Evolutionary conservation across 169 alveolate genomes (phyloP), one percentile per base, ranked within the genome.

Genomic region (Eimeria tenella): DNA sequence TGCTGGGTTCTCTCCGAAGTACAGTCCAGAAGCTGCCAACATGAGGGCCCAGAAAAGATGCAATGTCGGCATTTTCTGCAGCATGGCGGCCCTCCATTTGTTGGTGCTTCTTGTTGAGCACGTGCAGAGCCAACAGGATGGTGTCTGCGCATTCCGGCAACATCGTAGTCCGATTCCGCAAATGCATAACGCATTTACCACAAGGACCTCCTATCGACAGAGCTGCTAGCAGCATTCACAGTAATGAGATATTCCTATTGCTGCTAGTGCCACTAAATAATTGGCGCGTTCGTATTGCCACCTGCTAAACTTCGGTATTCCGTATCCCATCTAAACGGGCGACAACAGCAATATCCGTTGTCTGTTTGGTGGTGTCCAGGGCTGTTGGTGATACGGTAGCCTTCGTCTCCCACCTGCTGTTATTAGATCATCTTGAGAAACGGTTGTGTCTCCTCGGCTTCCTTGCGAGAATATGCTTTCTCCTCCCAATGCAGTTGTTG

Each of bases 21-120:
- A 74, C 84, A 9, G 84, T 74, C 84, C 84, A 74, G 60, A 7
- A 31, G 60, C 84, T 74, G 84, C 84, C 25, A n/a, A 11, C 25
- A 56, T 53, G 21, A 56, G 13, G 6, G 63, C 63, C 42, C 49
- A 19, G 60, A 42, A 15, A 53, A 74, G 84, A 50, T 25, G 63
- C 63, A 3, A 42, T 58, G 79, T 7, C 52, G 53, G 8, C 74
- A 13, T 21, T 65, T 17, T 65, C 74, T 7, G 25, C 17, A 19
- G 74, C 74, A 17, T 8, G 4, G 5, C 25, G 49, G 53, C 31
- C 53, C 52, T 70, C 53, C 79, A 23, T 42, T 15, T 23, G 79
- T 52, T 70, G 79, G 53, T 23, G 49, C 52, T 70, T 42, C 52
- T 70, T 42, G 53, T 11, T 17, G 9, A 70, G 79, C 79, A 70